Evolutionary conservation across 495 filamentous ascomycete genomes (phyloP).

Genomic region (Hypoxylon crocopeplum): DNA sequence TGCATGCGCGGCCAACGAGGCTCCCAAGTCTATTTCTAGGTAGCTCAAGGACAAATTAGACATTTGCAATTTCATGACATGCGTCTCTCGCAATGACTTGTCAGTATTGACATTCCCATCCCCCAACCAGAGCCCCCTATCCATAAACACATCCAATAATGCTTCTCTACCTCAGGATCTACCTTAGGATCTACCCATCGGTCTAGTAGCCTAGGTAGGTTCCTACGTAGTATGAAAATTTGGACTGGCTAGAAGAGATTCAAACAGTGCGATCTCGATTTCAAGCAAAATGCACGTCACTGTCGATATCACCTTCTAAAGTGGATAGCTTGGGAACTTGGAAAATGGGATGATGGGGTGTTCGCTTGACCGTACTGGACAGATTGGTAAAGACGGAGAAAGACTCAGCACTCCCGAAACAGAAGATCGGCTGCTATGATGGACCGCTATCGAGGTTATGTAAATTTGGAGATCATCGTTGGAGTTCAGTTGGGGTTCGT

Average conservation of each 20-base stretch:
- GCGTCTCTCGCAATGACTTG: constrained; percentile 27
- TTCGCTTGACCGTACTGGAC: constrained; percentile 15
- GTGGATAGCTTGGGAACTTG: constrained; percentile 11
- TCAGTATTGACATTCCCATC: constrained; percentile 11
- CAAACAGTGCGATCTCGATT: constrained; percentile 29
- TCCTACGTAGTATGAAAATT: too few species aligned
- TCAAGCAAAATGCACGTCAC: constrained; percentile 35
- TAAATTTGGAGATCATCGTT: constrained; percentile 17
- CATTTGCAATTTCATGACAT: constrained; percentile 20
- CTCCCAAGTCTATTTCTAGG: constrained; percentile 22
- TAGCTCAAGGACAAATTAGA: constrained; percentile 18
- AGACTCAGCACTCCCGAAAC: constrained; percentile 9
- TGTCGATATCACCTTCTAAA: constrained; percentile 6
- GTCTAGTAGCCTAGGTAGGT: too few species aligned
- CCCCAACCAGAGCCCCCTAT: neutral
- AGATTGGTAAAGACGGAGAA: constrained; percentile 27
- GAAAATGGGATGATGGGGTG: neutral
- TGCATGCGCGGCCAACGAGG: constrained; percentile 19
- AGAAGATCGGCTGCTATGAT: constrained; percentile 14
- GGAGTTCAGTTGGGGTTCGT: constrained; percentile 12
- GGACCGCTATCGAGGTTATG: too few species aligned
- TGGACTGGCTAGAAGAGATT: neutral
- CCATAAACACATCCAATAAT: too few species aligned
- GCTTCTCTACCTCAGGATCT: too few species aligned
- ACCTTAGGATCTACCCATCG: too few species aligned